A percentile compares a stretch with the other conserved stretches of the same genome.
phyloP scores from a whole-genome alignment of 163 green algal species.

The Chlorella variabilis region DNA sequence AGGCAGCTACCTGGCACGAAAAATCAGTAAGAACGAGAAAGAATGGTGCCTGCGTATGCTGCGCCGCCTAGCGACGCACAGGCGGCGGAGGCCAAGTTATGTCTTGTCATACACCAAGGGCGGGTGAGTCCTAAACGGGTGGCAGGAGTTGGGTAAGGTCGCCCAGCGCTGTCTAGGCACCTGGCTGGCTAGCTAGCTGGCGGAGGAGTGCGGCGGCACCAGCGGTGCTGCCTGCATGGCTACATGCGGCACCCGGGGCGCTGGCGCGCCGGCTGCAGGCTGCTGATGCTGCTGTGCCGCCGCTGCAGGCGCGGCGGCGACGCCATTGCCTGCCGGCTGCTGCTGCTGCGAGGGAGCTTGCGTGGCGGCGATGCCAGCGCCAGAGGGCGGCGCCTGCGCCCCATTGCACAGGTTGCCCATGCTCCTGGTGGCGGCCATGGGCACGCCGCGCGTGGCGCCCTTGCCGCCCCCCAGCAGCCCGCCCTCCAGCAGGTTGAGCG shows the following conservation, averaged over 20 bases:
- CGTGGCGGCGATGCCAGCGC: background rate
- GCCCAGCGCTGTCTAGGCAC: background rate
- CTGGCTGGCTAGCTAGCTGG: background rate
- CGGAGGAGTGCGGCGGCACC: background rate
- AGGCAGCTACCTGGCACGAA: background rate
- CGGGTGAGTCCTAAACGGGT: no score
- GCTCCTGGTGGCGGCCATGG: constrained; percentile 36
- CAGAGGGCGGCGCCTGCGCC: background rate
- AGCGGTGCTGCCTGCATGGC: background rate
- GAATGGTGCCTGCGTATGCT: background rate
- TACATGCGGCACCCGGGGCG: no score
- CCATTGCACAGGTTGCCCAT: background rate
- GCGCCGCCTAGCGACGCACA: no score
- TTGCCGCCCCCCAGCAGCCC: constrained; percentile 19
- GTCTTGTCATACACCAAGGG: no score
- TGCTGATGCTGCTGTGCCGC: background rate
- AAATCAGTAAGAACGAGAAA: background rate
- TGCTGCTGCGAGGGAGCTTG: background rate
- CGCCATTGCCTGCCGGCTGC: background rate
- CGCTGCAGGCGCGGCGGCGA: background rate
- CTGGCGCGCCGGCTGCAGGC: no score
- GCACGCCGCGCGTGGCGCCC: constrained; percentile 16
- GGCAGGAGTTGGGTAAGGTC: background rate
- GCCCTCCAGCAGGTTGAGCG: constrained; percentile 57
- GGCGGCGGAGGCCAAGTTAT: no score